Evolutionary conservation across 2,329 filamentous ascomycete species (phyloP).

Genomic region (Trichoderma lentiforme): DNA sequence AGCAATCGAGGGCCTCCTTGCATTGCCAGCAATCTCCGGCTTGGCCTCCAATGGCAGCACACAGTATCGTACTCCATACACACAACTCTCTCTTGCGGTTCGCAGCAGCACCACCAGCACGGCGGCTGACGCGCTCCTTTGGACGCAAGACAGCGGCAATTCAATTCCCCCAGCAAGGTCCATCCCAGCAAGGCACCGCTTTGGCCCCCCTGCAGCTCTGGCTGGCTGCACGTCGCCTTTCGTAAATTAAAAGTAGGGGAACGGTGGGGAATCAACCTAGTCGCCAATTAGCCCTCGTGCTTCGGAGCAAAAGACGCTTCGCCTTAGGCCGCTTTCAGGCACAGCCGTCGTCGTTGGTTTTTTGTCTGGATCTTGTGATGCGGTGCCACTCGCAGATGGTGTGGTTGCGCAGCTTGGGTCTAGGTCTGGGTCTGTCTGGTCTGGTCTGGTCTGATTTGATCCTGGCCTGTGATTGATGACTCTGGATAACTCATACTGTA

Average conservation of each 20-base stretch:
- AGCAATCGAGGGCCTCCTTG: not conserved
- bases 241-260: slow-evolving; percentile 18
- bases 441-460: no score
- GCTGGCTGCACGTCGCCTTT: slow-evolving; percentile 15
- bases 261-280: not conserved
- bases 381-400: slow-evolving; percentile 5
- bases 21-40: slow-evolving; percentile 11
- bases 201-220: slow-evolving; percentile 3
- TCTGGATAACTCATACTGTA: no score
- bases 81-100: not conserved
- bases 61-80: no score
- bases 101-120: not conserved
- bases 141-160: slow-evolving; percentile 3
- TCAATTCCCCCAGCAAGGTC: slow-evolving; percentile 5
- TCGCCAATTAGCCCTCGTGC: slow-evolving; percentile 7
- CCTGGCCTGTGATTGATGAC: not conserved
- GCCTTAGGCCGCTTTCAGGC: slow-evolving; percentile 6
- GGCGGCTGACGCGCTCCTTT: slow-evolving; percentile 16
- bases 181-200: slow-evolving; percentile 8
- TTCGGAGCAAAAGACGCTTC: not conserved
- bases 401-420: not conserved
- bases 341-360: not conserved
- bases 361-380: slow-evolving; percentile 9
- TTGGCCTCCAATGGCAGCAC: not conserved
- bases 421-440: not conserved